Evolutionary conservation across 2,329 filamentous ascomycete species (phyloP).

Genomic region (Ophiostoma populinum): DNA sequence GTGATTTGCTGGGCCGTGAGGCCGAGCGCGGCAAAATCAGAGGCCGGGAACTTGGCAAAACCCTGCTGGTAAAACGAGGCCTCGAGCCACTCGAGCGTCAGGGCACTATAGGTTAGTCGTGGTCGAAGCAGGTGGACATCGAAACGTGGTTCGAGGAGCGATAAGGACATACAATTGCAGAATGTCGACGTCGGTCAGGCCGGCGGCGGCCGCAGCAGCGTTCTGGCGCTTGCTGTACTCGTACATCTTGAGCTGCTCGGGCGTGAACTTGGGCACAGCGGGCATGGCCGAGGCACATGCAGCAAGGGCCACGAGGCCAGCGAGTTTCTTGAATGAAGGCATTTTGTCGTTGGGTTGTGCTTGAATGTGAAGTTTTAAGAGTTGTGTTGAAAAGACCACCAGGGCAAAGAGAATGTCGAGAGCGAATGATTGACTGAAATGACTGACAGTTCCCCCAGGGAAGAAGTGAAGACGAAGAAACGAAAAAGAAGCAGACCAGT

Average conservation of each 20-base stretch:
- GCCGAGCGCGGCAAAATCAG: conserved; percentile 47
- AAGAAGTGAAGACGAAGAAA: conserved; percentile 16
- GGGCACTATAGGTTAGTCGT: no score
- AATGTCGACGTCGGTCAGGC: conserved; percentile 36
- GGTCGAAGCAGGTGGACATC: no score
- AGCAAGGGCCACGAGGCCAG: conserved; percentile 26
- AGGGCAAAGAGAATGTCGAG: conserved; percentile 14
- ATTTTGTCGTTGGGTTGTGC: conserved; percentile 19
- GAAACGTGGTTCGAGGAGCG: no score
- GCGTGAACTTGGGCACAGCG: conserved; percentile 23
- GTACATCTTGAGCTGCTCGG: conserved; percentile 28
- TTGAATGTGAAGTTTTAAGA: conserved; percentile 11
- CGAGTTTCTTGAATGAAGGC: conserved; percentile 28
- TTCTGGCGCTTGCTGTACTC: conserved; percentile 32
- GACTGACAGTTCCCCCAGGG: conserved; percentile 19
- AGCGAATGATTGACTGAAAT: conserved; percentile 13
- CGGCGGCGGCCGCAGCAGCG: conserved; percentile 26
- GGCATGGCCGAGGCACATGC: conserved; percentile 30
- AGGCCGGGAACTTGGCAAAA: conserved; percentile 46
- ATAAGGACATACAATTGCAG: conserved; percentile 34
- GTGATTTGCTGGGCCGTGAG: conserved; percentile 35
- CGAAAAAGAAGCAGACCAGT: no score
- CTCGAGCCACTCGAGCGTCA: conserved; percentile 62
- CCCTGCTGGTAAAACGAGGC: conserved; percentile 55
- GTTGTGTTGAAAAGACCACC: conserved; percentile 19